Evolutionary conservation across 805 yeast genomes (phyloP).

Genomic region (Candida palmyrensis): DNA sequence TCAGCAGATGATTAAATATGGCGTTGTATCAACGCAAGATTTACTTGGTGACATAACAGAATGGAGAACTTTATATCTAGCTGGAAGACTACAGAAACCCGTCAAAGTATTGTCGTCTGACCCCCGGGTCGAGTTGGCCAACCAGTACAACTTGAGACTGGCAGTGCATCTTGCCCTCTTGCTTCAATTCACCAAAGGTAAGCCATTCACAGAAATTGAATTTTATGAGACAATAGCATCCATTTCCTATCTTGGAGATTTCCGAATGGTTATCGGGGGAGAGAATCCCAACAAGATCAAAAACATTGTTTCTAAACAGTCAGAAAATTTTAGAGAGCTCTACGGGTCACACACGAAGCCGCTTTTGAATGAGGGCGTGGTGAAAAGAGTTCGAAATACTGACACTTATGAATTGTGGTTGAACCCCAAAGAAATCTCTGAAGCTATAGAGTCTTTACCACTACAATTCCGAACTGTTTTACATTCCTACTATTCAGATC

Average conservation of each 20-base stretch:
- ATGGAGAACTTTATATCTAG: conserved; percentile 83
- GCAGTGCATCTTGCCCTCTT: conserved; percentile 70
- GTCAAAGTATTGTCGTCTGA: conserved; percentile 61
- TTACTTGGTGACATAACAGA: conserved; percentile 66
- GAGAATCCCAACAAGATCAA: conserved; percentile 86
- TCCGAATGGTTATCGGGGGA: conserved; percentile 78
- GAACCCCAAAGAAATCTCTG: conserved; percentile 15
- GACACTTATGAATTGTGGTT: background rate
- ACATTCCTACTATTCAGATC: conserved; percentile 10
- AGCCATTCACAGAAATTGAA: conserved; percentile 17
- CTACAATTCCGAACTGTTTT: conserved; percentile 39
- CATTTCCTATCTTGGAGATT: conserved; percentile 85
- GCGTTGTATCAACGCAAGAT: conserved; percentile 64
- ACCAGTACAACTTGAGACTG: conserved; percentile 70
- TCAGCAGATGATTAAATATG: conserved; percentile 69
- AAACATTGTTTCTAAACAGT: conserved; percentile 81
- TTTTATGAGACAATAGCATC: conserved; percentile 74
- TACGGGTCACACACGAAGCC: conserved; percentile 62
- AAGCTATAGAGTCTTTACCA: conserved; percentile 41
- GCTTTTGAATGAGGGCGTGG: conserved; percentile 21
- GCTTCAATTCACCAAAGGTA: conserved; percentile 24
- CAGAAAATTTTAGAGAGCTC: conserved; percentile 58
- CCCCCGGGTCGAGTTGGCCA: conserved; percentile 56
- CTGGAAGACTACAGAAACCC: conserved; percentile 94
- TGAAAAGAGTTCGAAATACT: conserved; percentile 3